Evolutionary conservation across 352 stramenopile species (phyloP).

Genomic region (Phytophthora melonis): DNA sequence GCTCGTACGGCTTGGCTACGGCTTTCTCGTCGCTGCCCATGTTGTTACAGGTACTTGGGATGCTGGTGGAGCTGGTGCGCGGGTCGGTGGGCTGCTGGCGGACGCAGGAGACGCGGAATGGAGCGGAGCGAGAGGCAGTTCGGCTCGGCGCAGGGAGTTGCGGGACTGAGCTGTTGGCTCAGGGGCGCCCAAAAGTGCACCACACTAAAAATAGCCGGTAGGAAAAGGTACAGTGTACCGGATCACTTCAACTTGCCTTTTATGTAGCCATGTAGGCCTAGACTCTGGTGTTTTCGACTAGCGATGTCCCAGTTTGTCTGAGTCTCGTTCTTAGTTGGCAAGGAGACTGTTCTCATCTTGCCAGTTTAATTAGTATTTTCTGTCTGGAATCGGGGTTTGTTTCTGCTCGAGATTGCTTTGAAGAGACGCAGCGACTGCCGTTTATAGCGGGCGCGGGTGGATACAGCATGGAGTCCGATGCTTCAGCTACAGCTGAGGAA

Average conservation of each 20-base stretch:
- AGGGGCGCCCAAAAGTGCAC: constrained; percentile 18
- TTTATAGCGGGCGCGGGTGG: constrained; percentile 3
- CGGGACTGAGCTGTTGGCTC: constrained; percentile 25
- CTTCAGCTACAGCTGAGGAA: constrained; percentile 15
- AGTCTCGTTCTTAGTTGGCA: neutral
- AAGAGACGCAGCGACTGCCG: constrained; percentile 7
- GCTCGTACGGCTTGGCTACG: constrained; percentile 52
- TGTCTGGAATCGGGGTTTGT: neutral
- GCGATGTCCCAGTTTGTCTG: constrained; percentile 1
- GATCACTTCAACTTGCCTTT: constrained; percentile 31
- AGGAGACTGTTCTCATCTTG: neutral
- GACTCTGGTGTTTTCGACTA: neutral
- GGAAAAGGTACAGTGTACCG: constrained; percentile 19
- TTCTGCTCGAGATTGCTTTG: neutral
- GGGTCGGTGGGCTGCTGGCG: constrained; percentile 11
- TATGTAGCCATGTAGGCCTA: constrained; percentile 8
- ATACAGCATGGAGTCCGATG: constrained; percentile 24
- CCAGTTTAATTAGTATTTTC: no score
- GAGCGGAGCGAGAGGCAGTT: constrained; percentile 10
- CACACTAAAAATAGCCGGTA: constrained; percentile 33
- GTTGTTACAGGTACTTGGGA: constrained; percentile 17
- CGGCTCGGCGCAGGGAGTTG: constrained; percentile 4
- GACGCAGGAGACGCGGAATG: constrained; percentile 31
- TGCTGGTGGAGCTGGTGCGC: neutral
- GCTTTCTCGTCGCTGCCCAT: constrained; percentile 53